Evolutionary conservation across 2,329 filamentous ascomycete genomes (phyloP).

Genomic region (Clonostachys rosea): DNA sequence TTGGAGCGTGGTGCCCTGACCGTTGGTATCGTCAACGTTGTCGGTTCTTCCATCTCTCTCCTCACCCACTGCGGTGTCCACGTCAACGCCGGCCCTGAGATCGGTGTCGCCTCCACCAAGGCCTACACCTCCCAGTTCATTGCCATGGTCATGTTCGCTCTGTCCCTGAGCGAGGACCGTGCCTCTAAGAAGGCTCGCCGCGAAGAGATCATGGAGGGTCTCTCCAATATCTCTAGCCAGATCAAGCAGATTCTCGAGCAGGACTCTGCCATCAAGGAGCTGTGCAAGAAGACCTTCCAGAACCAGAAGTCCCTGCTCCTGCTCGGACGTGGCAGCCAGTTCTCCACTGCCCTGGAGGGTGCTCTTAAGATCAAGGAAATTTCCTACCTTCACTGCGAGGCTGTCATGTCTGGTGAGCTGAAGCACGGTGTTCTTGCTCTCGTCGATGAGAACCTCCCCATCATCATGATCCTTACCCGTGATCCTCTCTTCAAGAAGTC

Average conservation of each 20-base stretch:
- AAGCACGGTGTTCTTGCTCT: constrained; percentile 98
- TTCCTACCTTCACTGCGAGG: constrained; percentile 98
- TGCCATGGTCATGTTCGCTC: constrained; percentile 99
- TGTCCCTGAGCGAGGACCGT: constrained; percentile 93
- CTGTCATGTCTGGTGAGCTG: constrained; percentile 98
- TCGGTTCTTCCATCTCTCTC: constrained; percentile 96
- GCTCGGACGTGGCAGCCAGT: constrained; percentile 91
- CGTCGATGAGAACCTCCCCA: constrained; percentile 96
- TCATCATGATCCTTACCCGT: constrained; percentile 98
- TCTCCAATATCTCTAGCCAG: constrained; percentile 81
- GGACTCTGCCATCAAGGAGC: constrained; percentile 88
- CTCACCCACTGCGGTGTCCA: constrained; percentile 99
- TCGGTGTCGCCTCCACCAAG: constrained; percentile 98
- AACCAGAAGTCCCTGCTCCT: constrained; percentile 95
- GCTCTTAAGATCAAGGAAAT: constrained; percentile 99
- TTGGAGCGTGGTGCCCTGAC: constrained; percentile 95
- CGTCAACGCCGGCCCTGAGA: constrained; percentile 97
- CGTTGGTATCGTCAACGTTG: constrained; percentile 97
- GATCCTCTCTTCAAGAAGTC: constrained; percentile 97
- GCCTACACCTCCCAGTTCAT: constrained; percentile 99
- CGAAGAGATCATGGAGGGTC: constrained; percentile 93
- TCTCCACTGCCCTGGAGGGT: constrained; percentile 93
- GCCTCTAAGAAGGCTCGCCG: constrained; percentile 89
- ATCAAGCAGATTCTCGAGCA: constrained; percentile 90
- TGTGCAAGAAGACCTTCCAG: constrained; percentile 91